Conservation (phyloP, 2,329 filamentous ascomycete species). For the Fusarium nodosum region DNA sequence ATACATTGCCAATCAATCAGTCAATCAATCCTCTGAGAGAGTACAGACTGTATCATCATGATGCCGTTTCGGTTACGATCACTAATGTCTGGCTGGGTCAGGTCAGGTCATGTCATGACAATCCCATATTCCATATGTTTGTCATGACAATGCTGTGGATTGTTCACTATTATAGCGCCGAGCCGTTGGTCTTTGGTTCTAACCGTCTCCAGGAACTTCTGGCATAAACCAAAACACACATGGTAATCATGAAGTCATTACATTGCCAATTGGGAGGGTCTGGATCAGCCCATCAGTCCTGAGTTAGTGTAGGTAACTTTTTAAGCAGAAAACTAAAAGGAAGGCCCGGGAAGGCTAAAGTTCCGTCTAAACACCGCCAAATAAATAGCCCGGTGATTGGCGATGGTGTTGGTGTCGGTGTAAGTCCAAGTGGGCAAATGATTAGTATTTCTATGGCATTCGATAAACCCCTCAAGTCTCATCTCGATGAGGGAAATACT, state of each 20-base stretch:
- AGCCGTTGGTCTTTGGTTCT: constrained; percentile 16
- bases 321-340: background rate
- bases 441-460: background rate
- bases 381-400: constrained; percentile 9
- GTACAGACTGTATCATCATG: constrained; percentile 22
- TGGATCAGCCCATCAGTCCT: constrained; percentile 4
- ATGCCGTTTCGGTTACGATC: constrained; percentile 7
- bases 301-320: constrained; percentile 1
- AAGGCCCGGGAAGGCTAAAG: background rate
- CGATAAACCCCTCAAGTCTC: constrained; percentile 27
- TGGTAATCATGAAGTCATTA: constrained; percentile 35
- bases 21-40: background rate
- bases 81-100: background rate
- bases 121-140: constrained; percentile 5
- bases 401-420: constrained; percentile 5
- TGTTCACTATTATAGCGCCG: constrained; percentile 4
- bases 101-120: constrained; percentile 3
- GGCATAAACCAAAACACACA: constrained; percentile 15
- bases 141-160: constrained; percentile 15
- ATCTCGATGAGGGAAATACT: constrained; percentile 19
- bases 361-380: background rate
- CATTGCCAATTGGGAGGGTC: constrained; percentile 14
- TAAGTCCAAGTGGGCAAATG: constrained; percentile 14
- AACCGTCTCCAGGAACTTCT: constrained; percentile 21
- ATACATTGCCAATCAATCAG: background rate